A percentile compares a stretch with the other conserved stretches of the same genome.
These are phyloP conservation scores for Paraglomus brasilianum DNA, from an alignment of 192 early-diverging fungal species.

Conservation along the genomic window DNA sequence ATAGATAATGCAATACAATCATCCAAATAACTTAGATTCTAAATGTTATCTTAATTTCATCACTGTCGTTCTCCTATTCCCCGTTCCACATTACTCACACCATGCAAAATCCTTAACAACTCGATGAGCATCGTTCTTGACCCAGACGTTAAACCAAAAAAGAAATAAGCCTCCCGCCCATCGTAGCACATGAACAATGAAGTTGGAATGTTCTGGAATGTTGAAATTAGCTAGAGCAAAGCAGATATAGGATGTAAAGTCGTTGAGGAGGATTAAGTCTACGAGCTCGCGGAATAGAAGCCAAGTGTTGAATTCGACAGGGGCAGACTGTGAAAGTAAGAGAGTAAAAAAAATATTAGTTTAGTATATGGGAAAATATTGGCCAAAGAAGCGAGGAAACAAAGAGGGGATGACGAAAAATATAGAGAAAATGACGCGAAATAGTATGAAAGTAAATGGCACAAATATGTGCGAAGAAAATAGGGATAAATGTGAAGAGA, in stretches of 20 bases:
- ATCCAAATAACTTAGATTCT: constrained; percentile 21
- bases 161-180: constrained; percentile 77
- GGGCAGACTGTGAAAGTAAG: constrained; percentile 50
- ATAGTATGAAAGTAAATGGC: too few species aligned
- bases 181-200: constrained; percentile 68
- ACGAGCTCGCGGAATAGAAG: constrained; percentile 91
- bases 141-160: constrained; percentile 92
- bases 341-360: constrained; percentile 23
- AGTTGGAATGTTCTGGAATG: constrained; percentile 60
- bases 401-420: too few species aligned
- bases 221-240: constrained; percentile 84
- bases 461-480: too few species aligned
- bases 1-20: constrained; percentile 3
- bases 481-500: too few species aligned
- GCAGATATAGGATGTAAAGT: constrained; percentile 80
- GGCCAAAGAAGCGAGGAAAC: background rate
- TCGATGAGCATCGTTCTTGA: constrained; percentile 92
- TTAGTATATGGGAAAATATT: background rate
- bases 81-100: constrained; percentile 63
- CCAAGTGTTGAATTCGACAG: constrained; percentile 97
- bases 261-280: constrained; percentile 91
- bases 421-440: too few species aligned
- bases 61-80: background rate
- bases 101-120: constrained; percentile 97
- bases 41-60: constrained; percentile 6